These are phyloP conservation scores for Furcasterigmium furcatum DNA, from an alignment of 2,329 filamentous ascomycete species.

Conservation along the genomic window DNA sequence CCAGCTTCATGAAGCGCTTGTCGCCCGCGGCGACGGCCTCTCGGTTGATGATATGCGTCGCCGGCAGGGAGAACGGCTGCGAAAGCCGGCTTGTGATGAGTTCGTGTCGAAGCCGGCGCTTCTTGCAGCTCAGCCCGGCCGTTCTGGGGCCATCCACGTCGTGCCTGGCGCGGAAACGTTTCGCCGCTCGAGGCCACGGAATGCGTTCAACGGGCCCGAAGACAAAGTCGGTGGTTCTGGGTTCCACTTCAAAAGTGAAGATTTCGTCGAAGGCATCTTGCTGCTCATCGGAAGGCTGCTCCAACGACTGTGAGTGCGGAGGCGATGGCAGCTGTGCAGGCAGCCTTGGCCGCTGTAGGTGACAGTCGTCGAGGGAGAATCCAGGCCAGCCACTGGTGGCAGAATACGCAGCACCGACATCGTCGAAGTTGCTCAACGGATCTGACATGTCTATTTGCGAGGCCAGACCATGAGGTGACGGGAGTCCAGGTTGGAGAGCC, in stretches of 20 bases:
- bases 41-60: constrained; percentile 66
- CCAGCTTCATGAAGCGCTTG: constrained; percentile 46
- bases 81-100: constrained; percentile 70
- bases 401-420: too few species aligned
- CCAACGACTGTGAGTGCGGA: not conserved
- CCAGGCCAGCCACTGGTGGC: too few species aligned
- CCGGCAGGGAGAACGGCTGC: constrained; percentile 64
- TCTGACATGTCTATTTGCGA: too few species aligned
- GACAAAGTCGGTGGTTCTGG: too few species aligned
- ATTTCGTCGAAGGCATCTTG: not conserved
- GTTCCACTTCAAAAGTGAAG: too few species aligned
- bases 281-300: not conserved
- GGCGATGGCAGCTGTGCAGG: not conserved
- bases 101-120: constrained; percentile 59
- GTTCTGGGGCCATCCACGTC: constrained; percentile 60
- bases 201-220: not conserved
- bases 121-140: constrained; percentile 54
- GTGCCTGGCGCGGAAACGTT: constrained; percentile 36
- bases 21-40: constrained; percentile 43
- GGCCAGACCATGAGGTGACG: too few species aligned
- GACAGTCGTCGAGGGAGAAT: too few species aligned
- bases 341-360: not conserved
- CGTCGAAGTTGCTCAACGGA: too few species aligned
- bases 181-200: not conserved
- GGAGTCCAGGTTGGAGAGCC: too few species aligned